Percentiles rank a stretch among this genome's conserved stretches.
Evolutionary conservation across 176 grass and related monocot species (phyloP).

Genomic region (Musa troglodytarum): DNA sequence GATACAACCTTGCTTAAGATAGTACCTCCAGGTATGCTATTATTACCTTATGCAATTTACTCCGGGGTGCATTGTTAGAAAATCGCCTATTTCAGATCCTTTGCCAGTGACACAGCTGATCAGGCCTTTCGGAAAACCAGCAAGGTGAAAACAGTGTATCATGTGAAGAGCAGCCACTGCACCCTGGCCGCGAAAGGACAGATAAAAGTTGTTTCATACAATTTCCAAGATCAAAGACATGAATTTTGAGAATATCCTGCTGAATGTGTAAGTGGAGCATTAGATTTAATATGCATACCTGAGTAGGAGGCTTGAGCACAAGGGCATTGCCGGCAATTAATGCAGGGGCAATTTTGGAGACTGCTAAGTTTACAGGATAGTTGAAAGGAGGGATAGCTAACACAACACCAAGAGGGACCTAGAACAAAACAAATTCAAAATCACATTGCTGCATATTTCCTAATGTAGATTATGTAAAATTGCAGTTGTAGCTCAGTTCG

Average conservation of each 20-base stretch:
- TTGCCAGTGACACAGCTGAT: constrained; percentile 89
- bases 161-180: constrained; percentile 96
- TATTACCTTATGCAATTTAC: constrained; percentile 93
- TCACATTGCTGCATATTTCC: background rate
- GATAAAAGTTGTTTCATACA: background rate
- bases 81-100: constrained; percentile 97
- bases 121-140: constrained; percentile 91
- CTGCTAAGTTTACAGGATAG: constrained; percentile 93
- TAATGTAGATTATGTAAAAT: background rate
- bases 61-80: constrained; percentile 95
- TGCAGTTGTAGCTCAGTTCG: background rate
- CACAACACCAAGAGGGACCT: constrained; percentile 94
- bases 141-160: constrained; percentile 94
- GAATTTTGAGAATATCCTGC: too few relatives aligned
- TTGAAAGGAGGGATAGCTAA: constrained; percentile 98
- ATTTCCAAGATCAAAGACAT: background rate
- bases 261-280: background rate
- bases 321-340: constrained; percentile 88
- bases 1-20: background rate
- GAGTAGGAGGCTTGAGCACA: constrained; percentile 91
- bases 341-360: constrained; percentile 94
- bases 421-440: constrained; percentile 22
- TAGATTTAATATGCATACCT: constrained; percentile 30
- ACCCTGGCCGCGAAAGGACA: constrained; percentile 42
- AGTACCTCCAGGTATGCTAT: background rate